Evolutionary conservation across 139 green algal species (phyloP), one percentile per base, ranked within the genome.

Genomic region (Chlamydomonas schloesseri): DNA sequence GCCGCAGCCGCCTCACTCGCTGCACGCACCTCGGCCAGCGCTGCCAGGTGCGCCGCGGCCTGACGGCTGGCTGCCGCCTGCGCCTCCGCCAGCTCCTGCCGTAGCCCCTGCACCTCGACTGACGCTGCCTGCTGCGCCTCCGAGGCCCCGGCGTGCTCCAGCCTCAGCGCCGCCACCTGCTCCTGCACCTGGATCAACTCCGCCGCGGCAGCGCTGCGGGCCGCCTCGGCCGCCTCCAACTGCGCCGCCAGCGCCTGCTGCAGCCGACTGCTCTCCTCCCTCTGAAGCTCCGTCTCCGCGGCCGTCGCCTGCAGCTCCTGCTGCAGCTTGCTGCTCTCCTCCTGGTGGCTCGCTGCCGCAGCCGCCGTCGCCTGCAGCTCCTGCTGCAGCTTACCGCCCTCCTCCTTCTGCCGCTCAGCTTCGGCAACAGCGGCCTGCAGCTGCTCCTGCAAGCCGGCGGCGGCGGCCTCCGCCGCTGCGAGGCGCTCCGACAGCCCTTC

Each of bases 1-100:
- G 47, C 67, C 3, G 79, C 79, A 3, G 65, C n/a, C 15, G 79
- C 79, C 47, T 85, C 79, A 15, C 21, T 33, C 0, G 46, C 67
- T 31, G 0, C 36, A 23, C 79, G 79, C 21, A 67, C 79, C n/a
- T 85, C 79, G 36, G 79, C 67, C 74, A 70, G 73, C 73, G 55
- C 47, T 18, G 46, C 14, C 73, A 24, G 11, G 2, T 28, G 36
- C 5, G 55, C 73, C 5, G 47, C 20, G 50, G 73, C 73, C 28
- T 58, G 29, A 8, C 42, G 42, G 42, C 42, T 50, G 42, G 55
- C 55, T 11, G 55, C 55, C 55, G 55, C 55, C 55, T 23, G 55
- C 55, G 55, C 55, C 55, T 68, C 60, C 26, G 60, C 60, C 10
- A 68, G 60, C 60, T 31, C 11, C 26, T 31, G 24, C 60, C 60